Base-by-base conservation (phyloP, 2,329 filamentous ascomycete species). In the Pseudogymnoascus sp. region DNA sequence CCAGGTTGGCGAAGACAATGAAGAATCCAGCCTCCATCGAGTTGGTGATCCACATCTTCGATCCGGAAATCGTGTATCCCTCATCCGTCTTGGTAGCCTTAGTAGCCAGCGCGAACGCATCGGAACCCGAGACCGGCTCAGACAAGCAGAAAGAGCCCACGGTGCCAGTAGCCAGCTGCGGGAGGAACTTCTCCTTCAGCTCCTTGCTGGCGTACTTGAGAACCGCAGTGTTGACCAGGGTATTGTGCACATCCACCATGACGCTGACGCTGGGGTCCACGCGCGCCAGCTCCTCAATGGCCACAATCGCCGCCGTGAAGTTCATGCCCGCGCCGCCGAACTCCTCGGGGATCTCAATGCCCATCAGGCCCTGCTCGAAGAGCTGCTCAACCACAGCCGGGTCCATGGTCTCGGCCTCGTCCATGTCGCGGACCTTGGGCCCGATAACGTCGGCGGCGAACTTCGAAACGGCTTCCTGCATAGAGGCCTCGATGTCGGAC, bases 11-110 rank as follows among this genome's bases (percentile, higher is more conserved):
- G 72, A 99, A 99, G 62, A 99, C 94, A 71, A 99, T 93, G 78
- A 97, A 99, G 79, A 97, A 88, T 63, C 86, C 86, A 18, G 94
- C 89, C 77, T 99, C 94, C 78, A 93, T 87, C 58, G 89, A 88
- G 81, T 99, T 99, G 65, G 94, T 99, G 76, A 99, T 99, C 94
- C 94, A 99, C 94, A 99, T 99, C 84, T 99, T 99, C 75, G 85
- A 86, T 58, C 94, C 94, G 64, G 85, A 89, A 75, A 99, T 89
- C 76, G 82, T 87, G 79, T 93, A 99, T 35, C 93, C 91, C 66
- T 86, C 82, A 20, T 85, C 81, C 0, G 90, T 94, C 80, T 92
- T 90, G 62, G 84, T 86, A 43, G 94, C 94, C 74, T 90, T 92
- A 62, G 94, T 97, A 67, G 91, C 88, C 66, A 99, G 82, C 1